These are phyloP conservation scores for Anacardium occidentale DNA, from an alignment of 345 rosid species.

Conservation along the genomic window DNA sequence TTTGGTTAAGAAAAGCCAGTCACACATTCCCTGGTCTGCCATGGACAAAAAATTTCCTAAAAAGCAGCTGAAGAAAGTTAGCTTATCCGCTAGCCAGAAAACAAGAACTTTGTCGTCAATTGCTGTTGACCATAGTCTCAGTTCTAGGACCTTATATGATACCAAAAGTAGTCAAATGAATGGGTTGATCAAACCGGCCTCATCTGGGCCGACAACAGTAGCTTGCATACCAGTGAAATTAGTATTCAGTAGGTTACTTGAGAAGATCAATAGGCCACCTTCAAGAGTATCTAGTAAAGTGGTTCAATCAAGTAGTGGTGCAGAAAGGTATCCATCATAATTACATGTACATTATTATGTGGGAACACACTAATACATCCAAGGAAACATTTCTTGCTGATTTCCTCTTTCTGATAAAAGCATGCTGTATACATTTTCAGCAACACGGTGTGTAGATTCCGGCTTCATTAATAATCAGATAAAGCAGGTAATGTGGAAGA, in stretches of 20 bases:
- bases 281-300: constrained; percentile 54
- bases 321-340: constrained; percentile 40
- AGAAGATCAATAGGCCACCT: constrained; percentile 97
- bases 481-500: constrained; percentile 21
- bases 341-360: constrained; percentile 28
- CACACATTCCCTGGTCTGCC: constrained; percentile 43
- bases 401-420: constrained; percentile 24
- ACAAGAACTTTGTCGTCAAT: constrained; percentile 83
- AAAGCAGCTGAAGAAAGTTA: constrained; percentile 54
- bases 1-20: constrained; percentile 40
- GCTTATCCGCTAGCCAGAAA: constrained; percentile 65
- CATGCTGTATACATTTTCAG: constrained; percentile 4
- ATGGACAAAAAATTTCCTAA: constrained; percentile 45
- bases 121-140: constrained; percentile 49
- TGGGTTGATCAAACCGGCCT: constrained; percentile 62
- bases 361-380: constrained; percentile 21
- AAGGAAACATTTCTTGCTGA: constrained; percentile 29
- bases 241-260: constrained; percentile 94
- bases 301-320: constrained; percentile 36
- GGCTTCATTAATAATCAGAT: constrained; percentile 18
- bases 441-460: constrained; percentile 10
- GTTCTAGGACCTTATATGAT: constrained; percentile 34
- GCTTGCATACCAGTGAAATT: constrained; percentile 95
- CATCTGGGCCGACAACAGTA: constrained; percentile 79
- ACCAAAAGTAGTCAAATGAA: constrained; percentile 35